A percentile compares a stretch with the other conserved stretches of the same genome.
phyloP scores from a whole-genome alignment of 106 monocot species.

The Dendrobium chrysotoxum region DNA sequence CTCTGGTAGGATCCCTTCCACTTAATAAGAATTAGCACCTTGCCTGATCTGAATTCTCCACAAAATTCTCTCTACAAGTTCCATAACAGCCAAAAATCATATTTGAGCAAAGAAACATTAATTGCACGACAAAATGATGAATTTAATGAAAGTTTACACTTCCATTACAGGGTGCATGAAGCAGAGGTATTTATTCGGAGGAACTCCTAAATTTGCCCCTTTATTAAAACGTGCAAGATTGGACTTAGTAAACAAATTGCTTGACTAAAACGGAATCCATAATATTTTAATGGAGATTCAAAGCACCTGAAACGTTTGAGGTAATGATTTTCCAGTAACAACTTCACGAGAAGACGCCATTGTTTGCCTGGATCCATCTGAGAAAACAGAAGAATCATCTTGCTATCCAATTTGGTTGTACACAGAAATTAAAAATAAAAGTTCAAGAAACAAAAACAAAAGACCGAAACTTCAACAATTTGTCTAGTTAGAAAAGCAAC shows the following conservation, averaged over 20 bases:
- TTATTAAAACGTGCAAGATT: neutral
- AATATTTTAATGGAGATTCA: too few relatives aligned
- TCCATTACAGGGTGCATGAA: neutral
- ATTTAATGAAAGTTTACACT: neutral
- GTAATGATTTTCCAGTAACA: neutral
- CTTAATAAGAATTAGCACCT: neutral
- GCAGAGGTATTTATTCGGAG: neutral
- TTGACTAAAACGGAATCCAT: neutral
- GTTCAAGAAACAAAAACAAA: neutral
- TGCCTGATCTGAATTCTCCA: neutral
- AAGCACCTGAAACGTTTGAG: neutral
- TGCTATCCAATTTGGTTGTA: neutral
- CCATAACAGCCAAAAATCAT: neutral
- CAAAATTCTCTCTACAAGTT: neutral
- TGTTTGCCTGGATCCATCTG: neutral
- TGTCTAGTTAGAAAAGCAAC: neutral
- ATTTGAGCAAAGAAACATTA: neutral
- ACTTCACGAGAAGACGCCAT: neutral
- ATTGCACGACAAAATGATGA: neutral
- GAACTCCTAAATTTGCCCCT: neutral
- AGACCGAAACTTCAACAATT: neutral
- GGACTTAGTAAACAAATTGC: neutral
- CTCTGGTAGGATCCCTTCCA: conserved; percentile 9
- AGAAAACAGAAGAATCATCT: neutral
- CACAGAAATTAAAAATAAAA: neutral